These are phyloP conservation scores for Colletotrichum godetiae DNA, from an alignment of 2,329 filamentous ascomycete genomes.

Conservation along the genomic window DNA sequence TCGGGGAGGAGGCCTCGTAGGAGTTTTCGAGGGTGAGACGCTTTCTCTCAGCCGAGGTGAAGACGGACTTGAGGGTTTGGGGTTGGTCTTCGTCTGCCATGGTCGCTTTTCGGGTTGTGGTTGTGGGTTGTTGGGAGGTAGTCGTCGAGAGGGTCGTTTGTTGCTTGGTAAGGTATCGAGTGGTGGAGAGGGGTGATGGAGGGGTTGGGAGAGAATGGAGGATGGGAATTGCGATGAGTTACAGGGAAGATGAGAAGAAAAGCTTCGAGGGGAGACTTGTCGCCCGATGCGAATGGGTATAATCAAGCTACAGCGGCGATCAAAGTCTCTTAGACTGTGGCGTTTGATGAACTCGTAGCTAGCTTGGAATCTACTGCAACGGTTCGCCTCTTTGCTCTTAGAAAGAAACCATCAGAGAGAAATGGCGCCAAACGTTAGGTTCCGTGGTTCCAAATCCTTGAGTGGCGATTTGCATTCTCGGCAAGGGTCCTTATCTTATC, in stretches of 20 bases:
- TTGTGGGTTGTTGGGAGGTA: not conserved
- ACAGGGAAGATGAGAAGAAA: not conserved
- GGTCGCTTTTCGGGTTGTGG: constrained; percentile 7
- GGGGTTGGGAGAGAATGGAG: not conserved
- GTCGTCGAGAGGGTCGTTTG: not conserved
- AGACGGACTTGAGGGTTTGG: constrained; percentile 62
- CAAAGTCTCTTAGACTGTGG: not conserved
- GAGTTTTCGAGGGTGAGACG: constrained; percentile 70
- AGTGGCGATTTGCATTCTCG: constrained; percentile 29
- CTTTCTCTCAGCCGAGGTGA: constrained; percentile 61
- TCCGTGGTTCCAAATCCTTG: not conserved
- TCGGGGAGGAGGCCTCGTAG: constrained; percentile 70
- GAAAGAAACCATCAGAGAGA: constrained; percentile 11
- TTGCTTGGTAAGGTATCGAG: not conserved
- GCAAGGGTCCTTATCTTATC: constrained; percentile 37
- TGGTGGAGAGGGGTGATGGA: not conserved
- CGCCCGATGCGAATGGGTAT: not conserved
- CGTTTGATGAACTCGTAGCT: not conserved
- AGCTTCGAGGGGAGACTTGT: not conserved
- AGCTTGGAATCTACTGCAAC: not conserved
- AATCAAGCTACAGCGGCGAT: constrained; percentile 2
- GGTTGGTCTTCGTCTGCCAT: constrained; percentile 55
- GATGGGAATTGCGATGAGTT: not conserved
- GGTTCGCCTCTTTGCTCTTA: not conserved
- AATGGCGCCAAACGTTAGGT: constrained; percentile 8